phyloP scores from a whole-genome alignment of 129 eudicot genomes.

The Flaveria bidentis region DNA sequence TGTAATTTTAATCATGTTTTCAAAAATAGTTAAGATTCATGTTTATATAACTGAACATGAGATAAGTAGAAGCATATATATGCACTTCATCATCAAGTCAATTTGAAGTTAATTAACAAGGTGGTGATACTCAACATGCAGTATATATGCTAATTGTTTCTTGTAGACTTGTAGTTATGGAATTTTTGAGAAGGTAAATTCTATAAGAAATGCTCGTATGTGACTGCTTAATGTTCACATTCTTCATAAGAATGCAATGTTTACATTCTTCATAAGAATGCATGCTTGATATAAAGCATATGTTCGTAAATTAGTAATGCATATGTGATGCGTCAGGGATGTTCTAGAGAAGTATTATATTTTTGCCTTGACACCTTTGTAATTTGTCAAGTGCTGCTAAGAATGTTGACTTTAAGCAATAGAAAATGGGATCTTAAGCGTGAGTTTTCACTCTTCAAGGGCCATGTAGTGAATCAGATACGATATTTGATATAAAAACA shows the following conservation, averaged over 20 bases:
- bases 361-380: background rate
- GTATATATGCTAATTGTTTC: background rate
- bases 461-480: background rate
- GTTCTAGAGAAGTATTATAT: background rate
- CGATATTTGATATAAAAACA: background rate
- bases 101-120: background rate
- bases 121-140: background rate
- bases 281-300: background rate
- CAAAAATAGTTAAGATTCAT: background rate
- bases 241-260: background rate
- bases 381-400: background rate
- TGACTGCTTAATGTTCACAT: background rate
- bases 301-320: background rate
- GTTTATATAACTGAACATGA: background rate
- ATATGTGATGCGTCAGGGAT: slow-evolving; percentile 1
- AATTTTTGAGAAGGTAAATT: background rate
- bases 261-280: background rate
- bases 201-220: background rate
- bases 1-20: slow-evolving; percentile 4
- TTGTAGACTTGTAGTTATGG: background rate
- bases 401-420: background rate
- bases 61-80: background rate
- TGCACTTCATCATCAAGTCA: background rate
- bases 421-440: background rate
- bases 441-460: background rate